These are phyloP conservation scores for Pythium guiyangense DNA, from an alignment of 352 stramenopile genomes.

Conservation along the genomic window DNA sequence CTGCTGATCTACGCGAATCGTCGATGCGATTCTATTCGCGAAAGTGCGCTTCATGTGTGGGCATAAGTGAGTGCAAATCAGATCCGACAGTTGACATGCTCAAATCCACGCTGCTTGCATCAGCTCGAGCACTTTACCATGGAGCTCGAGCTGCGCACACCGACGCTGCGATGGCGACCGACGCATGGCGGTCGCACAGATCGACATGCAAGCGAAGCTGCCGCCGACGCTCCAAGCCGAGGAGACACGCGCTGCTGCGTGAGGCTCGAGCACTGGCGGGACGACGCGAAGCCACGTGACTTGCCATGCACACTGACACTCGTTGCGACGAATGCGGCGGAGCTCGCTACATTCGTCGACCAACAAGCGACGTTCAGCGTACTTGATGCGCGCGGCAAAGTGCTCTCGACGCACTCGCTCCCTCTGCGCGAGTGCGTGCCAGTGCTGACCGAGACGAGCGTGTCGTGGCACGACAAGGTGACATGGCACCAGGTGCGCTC, in stretches of 20 bases:
- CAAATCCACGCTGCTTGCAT: too few species aligned
- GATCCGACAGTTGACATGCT: too few species aligned
- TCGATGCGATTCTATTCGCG: too few species aligned
- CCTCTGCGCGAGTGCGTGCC: slow-evolving; percentile 47
- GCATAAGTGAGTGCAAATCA: too few species aligned
- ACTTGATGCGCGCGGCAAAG: slow-evolving; percentile 10
- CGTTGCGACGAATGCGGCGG: slow-evolving; percentile 9
- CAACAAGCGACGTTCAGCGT: slow-evolving; percentile 37
- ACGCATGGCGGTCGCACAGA: not conserved
- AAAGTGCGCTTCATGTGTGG: too few species aligned
- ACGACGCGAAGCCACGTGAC: slow-evolving; percentile 8
- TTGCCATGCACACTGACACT: slow-evolving; percentile 38
- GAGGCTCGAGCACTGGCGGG: slow-evolving; percentile 13
- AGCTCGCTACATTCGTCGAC: slow-evolving; percentile 35
- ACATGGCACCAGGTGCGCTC: slow-evolving; percentile 27
- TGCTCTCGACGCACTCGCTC: slow-evolving; percentile 22
- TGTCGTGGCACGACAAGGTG: slow-evolving; percentile 36
- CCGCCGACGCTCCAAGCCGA: not conserved
- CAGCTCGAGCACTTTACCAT: slow-evolving; percentile 12
- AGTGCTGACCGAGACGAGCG: slow-evolving; percentile 31
- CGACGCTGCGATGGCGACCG: slow-evolving; percentile 25
- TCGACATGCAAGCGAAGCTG: too few species aligned
- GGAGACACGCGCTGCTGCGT: slow-evolving; percentile 12
- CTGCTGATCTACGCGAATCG: too few species aligned
- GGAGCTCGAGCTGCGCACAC: slow-evolving; percentile 27